phyloP scores from a whole-genome alignment of 2,329 filamentous ascomycete species.

The Beauveria scarabaeidicola region DNA sequence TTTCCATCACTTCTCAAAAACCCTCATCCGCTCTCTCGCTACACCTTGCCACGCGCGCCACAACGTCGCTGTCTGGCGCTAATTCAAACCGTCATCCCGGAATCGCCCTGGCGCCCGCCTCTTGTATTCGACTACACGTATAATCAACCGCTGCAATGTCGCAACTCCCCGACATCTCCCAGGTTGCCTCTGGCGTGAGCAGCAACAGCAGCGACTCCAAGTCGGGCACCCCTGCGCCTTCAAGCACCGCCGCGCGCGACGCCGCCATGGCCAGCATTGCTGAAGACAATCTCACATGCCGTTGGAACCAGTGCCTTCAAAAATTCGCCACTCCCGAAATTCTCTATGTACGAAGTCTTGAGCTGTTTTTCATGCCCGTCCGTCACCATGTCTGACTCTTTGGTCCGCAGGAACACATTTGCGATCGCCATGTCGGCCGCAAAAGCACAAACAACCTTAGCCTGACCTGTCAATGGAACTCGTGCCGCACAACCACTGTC shows the following conservation, averaged over 20 bases:
- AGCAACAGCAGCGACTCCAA: conserved; percentile 40
- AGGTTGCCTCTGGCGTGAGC: conserved; percentile 23
- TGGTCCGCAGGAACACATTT: conserved; percentile 75
- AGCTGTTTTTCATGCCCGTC: neutral
- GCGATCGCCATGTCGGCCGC: conserved; percentile 94
- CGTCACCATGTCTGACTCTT: conserved; percentile 2
- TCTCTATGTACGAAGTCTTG: conserved; percentile 44
- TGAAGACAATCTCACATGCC: conserved; percentile 51
- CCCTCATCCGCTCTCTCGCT: neutral
- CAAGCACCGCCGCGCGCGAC: conserved; percentile 38
- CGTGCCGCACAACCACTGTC: conserved; percentile 90
- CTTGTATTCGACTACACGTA: neutral
- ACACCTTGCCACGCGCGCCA: neutral
- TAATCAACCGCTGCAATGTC: neutral
- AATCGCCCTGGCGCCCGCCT: neutral
- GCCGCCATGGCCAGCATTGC: conserved; percentile 30
- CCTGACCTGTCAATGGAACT: conserved; percentile 94
- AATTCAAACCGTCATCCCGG: neutral
- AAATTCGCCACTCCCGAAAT: conserved; percentile 49
- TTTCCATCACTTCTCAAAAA: neutral
- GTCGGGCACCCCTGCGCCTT: conserved; percentile 44
- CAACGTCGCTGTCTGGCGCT: neutral
- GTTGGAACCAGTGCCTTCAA: conserved; percentile 51
- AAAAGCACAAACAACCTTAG: conserved; percentile 99
- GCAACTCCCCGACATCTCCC: conserved; percentile 15